These are phyloP conservation scores for Ambispora gerdemannii DNA, from an alignment of 192 early-diverging fungal species.

Conservation along the genomic window DNA sequence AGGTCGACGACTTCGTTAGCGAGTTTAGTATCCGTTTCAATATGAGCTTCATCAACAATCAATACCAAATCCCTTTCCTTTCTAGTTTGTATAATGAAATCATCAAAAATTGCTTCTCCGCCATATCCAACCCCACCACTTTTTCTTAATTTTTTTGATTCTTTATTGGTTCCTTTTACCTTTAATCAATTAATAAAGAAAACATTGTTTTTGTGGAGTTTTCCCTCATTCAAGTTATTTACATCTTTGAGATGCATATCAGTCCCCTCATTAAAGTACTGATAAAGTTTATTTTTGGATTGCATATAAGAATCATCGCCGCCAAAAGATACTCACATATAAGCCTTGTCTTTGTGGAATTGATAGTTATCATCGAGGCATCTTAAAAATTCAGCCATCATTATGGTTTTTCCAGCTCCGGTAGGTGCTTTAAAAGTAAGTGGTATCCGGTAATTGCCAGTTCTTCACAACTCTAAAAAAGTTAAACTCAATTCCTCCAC, in stretches of 20 bases:
- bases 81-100: neutral
- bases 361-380: neutral
- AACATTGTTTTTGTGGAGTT: slow-evolving; percentile 9
- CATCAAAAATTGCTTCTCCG: slow-evolving; percentile 2
- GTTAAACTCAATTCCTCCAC: neutral
- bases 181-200: slow-evolving; percentile 16
- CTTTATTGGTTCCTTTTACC: slow-evolving; percentile 13
- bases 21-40: neutral
- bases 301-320: neutral
- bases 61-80: slow-evolving; percentile 1
- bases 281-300: slow-evolving; percentile 2
- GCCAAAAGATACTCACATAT: neutral
- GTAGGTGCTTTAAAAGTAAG: slow-evolving; percentile 2
- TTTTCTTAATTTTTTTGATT: slow-evolving; percentile 19
- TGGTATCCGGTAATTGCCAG: neutral
- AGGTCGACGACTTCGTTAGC: neutral
- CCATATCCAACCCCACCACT: slow-evolving; percentile 14
- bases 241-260: neutral
- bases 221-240: slow-evolving; percentile 11
- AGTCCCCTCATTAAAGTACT: neutral
- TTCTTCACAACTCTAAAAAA: neutral
- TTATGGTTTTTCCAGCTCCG: neutral
- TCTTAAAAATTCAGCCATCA: slow-evolving; percentile 2
- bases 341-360: neutral
- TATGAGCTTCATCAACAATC: neutral